Evolutionary conservation across 2,329 filamentous ascomycete species (phyloP), one percentile per base, ranked within the genome.

Genomic region (Aspergillus pseudonomiae): DNA sequence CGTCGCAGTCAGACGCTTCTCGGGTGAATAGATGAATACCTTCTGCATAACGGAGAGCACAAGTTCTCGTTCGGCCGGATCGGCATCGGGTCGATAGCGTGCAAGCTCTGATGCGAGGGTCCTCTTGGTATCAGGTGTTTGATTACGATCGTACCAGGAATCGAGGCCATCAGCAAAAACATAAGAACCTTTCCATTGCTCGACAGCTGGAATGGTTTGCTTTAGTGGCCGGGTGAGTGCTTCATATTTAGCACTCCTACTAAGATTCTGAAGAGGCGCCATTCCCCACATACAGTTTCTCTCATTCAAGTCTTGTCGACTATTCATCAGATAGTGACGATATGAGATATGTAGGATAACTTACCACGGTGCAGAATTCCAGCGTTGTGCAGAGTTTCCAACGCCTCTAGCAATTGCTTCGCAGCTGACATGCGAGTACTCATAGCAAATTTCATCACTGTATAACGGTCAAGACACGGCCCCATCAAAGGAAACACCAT

Each of bases 251-350:
- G 63, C 70, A 60, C 59, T 67, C 55, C 69, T 6, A 4, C 12
- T 36, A 36, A 36, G 34, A 66, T 52, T 39, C 32, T 70, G 60
- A 34, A 73, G 61, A 63, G 70, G 64, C 63, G 48, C 28, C 50
- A 73, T 70, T 36, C 70, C 72, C 71, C 67, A 74, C 67, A 75
- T 72, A 64, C 66, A 72, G 50, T 75, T 75, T 39, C 61, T 70
- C 43, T 65, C 64, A 59, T 70, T 75, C 26, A 74, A 60, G 60
- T 74, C 71, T 36, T 75, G 60, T 55, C 19, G 19, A 57, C 56
- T 63, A 2, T 1, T 2, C 14, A 48, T 48, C 36, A 53, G 48
- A 67, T 63, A 69, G 59, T 26, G 36, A 48, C 26, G 56, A 50
- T 24, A 7, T 32, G 59, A 54, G 56, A 19, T 50, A 28, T 16